A percentile compares a stretch with the other conserved stretches of the same genome.
Conservation (phyloP, 83 land plant species). For the Larix sibirica region DNA sequence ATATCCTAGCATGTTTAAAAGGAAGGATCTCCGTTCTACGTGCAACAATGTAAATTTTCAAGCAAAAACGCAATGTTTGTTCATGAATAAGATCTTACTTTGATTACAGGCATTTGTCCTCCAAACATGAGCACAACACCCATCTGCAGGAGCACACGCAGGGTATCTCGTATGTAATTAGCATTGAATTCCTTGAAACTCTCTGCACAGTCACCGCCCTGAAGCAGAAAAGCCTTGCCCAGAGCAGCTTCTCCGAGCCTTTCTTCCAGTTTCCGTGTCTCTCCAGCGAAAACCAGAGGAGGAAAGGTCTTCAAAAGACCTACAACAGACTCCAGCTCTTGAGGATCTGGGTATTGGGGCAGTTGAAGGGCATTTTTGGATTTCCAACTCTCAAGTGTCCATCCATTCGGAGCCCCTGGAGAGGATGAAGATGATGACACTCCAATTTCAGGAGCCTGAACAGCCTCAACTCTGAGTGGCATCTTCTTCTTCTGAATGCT, state of each 20-base stretch:
- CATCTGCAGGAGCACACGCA: slow-evolving; percentile 59
- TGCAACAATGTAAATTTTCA: background rate
- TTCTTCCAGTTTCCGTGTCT: slow-evolving; percentile 22
- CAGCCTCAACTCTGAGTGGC: background rate
- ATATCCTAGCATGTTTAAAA: too few species aligned
- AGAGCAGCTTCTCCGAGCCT: slow-evolving; percentile 20
- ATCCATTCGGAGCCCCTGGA: background rate
- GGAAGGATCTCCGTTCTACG: too few species aligned
- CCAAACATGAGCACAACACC: slow-evolving; percentile 65
- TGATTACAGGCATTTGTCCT: slow-evolving; percentile 61
- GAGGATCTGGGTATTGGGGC: slow-evolving; percentile 14
- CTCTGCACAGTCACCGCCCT: slow-evolving; percentile 25
- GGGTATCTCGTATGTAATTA: slow-evolving; percentile 31
- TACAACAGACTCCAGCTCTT: slow-evolving; percentile 13
- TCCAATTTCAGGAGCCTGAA: background rate
- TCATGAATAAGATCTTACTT: slow-evolving; percentile 24
- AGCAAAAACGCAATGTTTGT: background rate
- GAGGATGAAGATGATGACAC: background rate
- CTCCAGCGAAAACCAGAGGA: slow-evolving; percentile 23
- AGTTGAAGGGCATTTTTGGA: slow-evolving; percentile 19
- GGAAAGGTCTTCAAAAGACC: slow-evolving; percentile 15
- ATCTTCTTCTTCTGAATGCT: background rate
- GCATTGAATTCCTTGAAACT: slow-evolving; percentile 25
- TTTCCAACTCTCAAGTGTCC: background rate
- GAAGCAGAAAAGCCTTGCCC: slow-evolving; percentile 17